Conservation (phyloP, 495 filamentous ascomycete species). For the Lineolata rhizophorae region DNA sequence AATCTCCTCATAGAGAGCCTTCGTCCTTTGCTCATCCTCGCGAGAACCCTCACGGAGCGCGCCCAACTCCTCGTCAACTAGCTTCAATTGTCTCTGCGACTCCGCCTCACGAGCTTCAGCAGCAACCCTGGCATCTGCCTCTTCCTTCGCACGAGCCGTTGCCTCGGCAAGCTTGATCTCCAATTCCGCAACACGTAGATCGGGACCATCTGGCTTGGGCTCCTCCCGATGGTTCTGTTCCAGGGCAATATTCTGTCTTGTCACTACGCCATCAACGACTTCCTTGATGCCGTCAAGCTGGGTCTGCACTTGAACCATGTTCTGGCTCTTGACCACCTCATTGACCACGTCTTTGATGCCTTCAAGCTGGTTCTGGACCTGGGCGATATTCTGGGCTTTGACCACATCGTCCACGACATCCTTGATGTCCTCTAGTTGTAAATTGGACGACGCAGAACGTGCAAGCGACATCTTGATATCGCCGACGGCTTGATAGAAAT, state of each 20-base stretch:
- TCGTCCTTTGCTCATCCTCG: conserved; percentile 39
- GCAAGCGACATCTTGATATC: conserved; percentile 31
- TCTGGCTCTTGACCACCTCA: not conserved
- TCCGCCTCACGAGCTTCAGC: conserved; percentile 27
- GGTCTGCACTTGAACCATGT: too few relatives aligned
- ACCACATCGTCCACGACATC: conserved; percentile 33
- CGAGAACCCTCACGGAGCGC: conserved; percentile 38
- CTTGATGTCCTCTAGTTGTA: conserved; percentile 29
- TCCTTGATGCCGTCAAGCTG: too few relatives aligned
- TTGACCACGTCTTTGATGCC: not conserved
- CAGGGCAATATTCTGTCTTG: not conserved
- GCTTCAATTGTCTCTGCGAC: conserved; percentile 3
- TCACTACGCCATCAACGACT: not conserved
- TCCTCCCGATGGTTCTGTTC: not conserved
- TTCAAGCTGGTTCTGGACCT: too few relatives aligned
- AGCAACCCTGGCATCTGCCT: conserved; percentile 8
- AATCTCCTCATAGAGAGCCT: conserved; percentile 5
- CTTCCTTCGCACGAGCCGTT: conserved; percentile 21
- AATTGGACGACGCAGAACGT: conserved; percentile 11
- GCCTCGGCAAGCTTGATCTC: too few relatives aligned
- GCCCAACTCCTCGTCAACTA: conserved; percentile 10
- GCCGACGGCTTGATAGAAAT: conserved; percentile 33
- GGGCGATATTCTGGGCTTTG: too few relatives aligned
- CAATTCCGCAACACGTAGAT: conserved; percentile 29
- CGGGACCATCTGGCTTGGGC: too few relatives aligned